Percentiles rank a stretch among this genome's conserved stretches.
phyloP scores from a whole-genome alignment of 805 yeast genomes.

The Starmerella davenportii region DNA sequence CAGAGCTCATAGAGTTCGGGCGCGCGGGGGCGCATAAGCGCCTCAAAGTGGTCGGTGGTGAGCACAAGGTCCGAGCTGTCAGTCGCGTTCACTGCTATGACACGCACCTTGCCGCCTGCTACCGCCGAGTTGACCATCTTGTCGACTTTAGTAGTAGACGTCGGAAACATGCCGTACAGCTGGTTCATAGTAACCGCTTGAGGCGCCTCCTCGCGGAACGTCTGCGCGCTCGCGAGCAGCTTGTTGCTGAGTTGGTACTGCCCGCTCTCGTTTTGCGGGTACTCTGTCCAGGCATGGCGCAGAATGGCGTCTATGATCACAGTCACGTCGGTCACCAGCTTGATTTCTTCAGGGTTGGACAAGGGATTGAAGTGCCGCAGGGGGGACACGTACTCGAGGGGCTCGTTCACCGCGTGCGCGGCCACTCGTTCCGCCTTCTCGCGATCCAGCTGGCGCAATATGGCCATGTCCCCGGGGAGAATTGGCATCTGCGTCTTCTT shows the following conservation, averaged over 20 bases:
- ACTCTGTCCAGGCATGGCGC: slow-evolving; percentile 19
- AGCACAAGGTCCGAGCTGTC: slow-evolving; percentile 23
- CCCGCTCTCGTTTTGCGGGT: slow-evolving; percentile 18
- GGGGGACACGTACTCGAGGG: slow-evolving; percentile 10
- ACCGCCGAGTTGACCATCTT: slow-evolving; percentile 18
- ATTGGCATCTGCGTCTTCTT: slow-evolving; percentile 9
- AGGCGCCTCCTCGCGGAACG: slow-evolving; percentile 20
- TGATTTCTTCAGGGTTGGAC: slow-evolving; percentile 10
- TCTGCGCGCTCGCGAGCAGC: slow-evolving; percentile 15
- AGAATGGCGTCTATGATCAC: slow-evolving; percentile 17
- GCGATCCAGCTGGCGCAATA: slow-evolving; percentile 16
- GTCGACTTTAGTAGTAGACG: slow-evolving; percentile 24
- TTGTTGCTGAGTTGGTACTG: neutral
- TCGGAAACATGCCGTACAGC: slow-evolving; percentile 23
- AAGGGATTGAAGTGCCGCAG: slow-evolving; percentile 10
- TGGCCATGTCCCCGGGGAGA: slow-evolving; percentile 15
- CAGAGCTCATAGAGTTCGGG: slow-evolving; percentile 16
- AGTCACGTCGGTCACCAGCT: slow-evolving; percentile 8
- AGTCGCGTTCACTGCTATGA: slow-evolving; percentile 19
- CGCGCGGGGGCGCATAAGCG: neutral
- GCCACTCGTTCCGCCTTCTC: slow-evolving; percentile 11
- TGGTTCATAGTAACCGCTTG: slow-evolving; percentile 22
- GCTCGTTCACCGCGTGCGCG: slow-evolving; percentile 3
- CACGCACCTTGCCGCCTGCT: slow-evolving; percentile 17
- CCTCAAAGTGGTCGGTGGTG: slow-evolving; percentile 13